Base-by-base conservation (phyloP, 129 eudicot species). In the Escallonia herrerae region DNA sequence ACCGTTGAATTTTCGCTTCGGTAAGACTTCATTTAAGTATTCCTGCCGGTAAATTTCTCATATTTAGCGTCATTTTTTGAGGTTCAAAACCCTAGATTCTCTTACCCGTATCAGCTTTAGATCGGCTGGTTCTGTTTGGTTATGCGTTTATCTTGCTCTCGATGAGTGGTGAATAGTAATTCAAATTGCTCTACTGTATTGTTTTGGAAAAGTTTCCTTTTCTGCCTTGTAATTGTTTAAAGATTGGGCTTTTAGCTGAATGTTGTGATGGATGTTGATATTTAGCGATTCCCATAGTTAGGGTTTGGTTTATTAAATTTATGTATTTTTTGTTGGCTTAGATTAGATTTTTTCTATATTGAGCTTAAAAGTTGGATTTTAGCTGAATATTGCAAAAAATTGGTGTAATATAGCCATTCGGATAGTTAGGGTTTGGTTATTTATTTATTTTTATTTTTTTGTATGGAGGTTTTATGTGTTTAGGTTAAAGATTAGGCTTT, bases 11-110 rank as follows among this genome's bases (percentile, higher is more conserved):
- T 79, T 63, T 14, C 57, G 7, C 70, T 45, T 72, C 58, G 83
- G 83, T 79, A 43, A 61, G 83, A 63, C 40, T 51, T 52, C 63
- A n/a, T 49, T 7, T 53, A 12, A 53, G 22, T 22, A 22, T 22
- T 22, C 33, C 33, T 22, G 33, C 1, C 33, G 33, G 33, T 22
- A 22, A 22, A 22, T 22, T 22, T 22, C 33, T 22, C 33, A 22
- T 22, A 22, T 22, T 22, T 22, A 22, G 33, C 33, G 33, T 22
- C 43, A 41, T 40, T 50, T 65, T 60, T 49, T 57, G 38, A 9
- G 62, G 52, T 10, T 62, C 43, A 51, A 56, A 75, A 67, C 80
- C 77, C 80, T 75, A 75, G 73, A 37, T 15, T 38, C 52, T 63
- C 65, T 50, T 47, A 52, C 71, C 69, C 48, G 51, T 76, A 71